Evolutionary conservation across 352 stramenopile genomes (phyloP).

Genomic region (Phytophthora kernoviae): DNA sequence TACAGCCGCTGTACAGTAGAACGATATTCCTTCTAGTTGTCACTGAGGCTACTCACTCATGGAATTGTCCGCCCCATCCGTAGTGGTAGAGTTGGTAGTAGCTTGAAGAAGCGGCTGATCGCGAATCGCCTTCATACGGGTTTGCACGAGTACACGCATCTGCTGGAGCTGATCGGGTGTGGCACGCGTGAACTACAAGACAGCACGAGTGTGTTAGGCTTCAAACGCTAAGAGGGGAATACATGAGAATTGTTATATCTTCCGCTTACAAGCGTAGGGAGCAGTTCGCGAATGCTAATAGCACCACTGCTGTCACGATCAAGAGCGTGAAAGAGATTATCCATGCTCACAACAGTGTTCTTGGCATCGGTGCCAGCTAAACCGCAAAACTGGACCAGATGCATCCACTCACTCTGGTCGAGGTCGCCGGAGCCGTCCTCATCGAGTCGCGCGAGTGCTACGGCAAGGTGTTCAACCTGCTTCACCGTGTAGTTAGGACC

Average conservation of each 20-base stretch:
- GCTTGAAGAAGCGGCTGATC: background rate
- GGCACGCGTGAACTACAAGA: constrained; percentile 50
- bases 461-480: constrained; percentile 61
- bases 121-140: constrained; percentile 23
- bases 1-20: constrained; percentile 23
- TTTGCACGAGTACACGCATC: constrained; percentile 43
- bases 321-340: constrained; percentile 55
- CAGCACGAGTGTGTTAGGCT: constrained; percentile 7
- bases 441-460: constrained; percentile 54
- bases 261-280: constrained; percentile 51
- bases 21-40: background rate
- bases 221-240: constrained; percentile 11
- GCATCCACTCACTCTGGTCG: constrained; percentile 57
- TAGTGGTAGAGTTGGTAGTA: background rate
- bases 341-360: constrained; percentile 31
- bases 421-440: constrained; percentile 63
- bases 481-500: constrained; percentile 63
- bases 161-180: constrained; percentile 52
- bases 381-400: constrained; percentile 43
- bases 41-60: background rate
- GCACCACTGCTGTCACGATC: constrained; percentile 56
- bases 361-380: constrained; percentile 19
- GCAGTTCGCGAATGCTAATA: constrained; percentile 54
- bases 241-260: constrained; percentile 4
- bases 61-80: background rate